Conservation (phyloP, 2,329 filamentous ascomycete species). For the Pseudopithomyces maydicus region DNA sequence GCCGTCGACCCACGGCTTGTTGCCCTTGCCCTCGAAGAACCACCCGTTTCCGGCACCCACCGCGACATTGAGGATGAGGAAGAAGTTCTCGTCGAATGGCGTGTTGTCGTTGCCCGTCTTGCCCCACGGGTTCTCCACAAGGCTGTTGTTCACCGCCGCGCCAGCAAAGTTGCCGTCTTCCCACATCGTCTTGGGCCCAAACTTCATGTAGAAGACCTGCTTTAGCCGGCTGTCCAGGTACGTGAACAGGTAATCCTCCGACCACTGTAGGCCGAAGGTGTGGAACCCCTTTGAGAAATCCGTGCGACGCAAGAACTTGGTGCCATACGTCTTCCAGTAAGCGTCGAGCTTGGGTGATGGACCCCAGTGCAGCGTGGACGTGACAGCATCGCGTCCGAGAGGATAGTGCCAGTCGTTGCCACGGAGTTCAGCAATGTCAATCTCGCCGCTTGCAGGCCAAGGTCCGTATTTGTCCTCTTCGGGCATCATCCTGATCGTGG, state of each 20-base stretch:
- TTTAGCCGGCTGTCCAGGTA: conserved; percentile 79
- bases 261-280: conserved; percentile 73
- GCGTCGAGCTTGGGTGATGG: conserved; percentile 26
- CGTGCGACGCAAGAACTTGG: conserved; percentile 62
- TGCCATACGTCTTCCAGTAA: conserved; percentile 27
- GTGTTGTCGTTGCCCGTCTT: conserved; percentile 65
- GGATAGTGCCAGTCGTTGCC: conserved; percentile 78
- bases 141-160: conserved; percentile 66
- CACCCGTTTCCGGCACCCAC: conserved; percentile 81
- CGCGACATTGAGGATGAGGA: conserved; percentile 75
- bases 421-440: conserved; percentile 78
- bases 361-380: conserved; percentile 81
- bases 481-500: conserved; percentile 55
- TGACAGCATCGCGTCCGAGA: conserved; percentile 75
- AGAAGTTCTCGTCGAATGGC: conserved; percentile 77
- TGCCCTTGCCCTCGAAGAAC: conserved; percentile 66
- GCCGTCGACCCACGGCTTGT: conserved; percentile 70
- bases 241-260: conserved; percentile 82
- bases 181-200: conserved; percentile 66
- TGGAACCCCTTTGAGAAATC: conserved; percentile 72
- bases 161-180: conserved; percentile 68
- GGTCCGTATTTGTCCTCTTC: conserved; percentile 71
- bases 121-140: conserved; percentile 66
- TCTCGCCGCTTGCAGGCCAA: conserved; percentile 81
- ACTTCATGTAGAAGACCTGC: conserved; percentile 77